Percentiles rank a stretch among this genome's conserved stretches.
Evolutionary conservation across 371 early-diverging fungal species (phyloP).

Genomic region (Lichtheimia ramosa): DNA sequence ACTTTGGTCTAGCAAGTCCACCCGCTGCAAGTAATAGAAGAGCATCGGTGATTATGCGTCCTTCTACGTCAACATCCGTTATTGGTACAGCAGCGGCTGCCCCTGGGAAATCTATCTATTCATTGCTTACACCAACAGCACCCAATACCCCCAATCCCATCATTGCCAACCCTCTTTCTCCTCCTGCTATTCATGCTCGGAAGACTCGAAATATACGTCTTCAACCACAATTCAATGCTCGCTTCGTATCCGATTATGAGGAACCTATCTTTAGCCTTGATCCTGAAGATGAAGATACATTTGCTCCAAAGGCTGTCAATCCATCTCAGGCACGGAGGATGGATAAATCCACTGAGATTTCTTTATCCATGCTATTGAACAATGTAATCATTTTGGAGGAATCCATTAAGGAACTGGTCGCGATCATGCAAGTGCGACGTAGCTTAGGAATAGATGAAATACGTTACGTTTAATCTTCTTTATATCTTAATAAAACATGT

Average conservation of each 20-base stretch:
- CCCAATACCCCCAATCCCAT: background rate
- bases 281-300: slow-evolving; percentile 49
- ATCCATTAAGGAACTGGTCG: slow-evolving; percentile 86
- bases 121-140: too few relatives aligned
- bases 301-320: slow-evolving; percentile 39
- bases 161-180: slow-evolving; percentile 32
- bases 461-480: slow-evolving; percentile 23
- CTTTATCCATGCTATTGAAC: slow-evolving; percentile 70
- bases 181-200: slow-evolving; percentile 38
- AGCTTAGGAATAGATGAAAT: slow-evolving; percentile 78
- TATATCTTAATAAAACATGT: too few relatives aligned
- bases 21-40: background rate
- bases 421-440: slow-evolving; percentile 79
- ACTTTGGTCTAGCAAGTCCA: too few relatives aligned
- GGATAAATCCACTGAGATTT: slow-evolving; percentile 56
- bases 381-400: slow-evolving; percentile 93
- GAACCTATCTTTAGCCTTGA: slow-evolving; percentile 40
- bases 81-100: slow-evolving; percentile 15
- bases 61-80: slow-evolving; percentile 16
- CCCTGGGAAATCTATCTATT: background rate
- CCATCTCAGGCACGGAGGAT: slow-evolving; percentile 35
- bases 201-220: slow-evolving; percentile 49
- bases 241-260: slow-evolving; percentile 49
- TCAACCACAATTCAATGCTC: slow-evolving; percentile 61
- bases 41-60: slow-evolving; percentile 3